Base-by-base conservation (phyloP, 1,284 basidiomycete species). In the Hypsizygus ulmarius region DNA sequence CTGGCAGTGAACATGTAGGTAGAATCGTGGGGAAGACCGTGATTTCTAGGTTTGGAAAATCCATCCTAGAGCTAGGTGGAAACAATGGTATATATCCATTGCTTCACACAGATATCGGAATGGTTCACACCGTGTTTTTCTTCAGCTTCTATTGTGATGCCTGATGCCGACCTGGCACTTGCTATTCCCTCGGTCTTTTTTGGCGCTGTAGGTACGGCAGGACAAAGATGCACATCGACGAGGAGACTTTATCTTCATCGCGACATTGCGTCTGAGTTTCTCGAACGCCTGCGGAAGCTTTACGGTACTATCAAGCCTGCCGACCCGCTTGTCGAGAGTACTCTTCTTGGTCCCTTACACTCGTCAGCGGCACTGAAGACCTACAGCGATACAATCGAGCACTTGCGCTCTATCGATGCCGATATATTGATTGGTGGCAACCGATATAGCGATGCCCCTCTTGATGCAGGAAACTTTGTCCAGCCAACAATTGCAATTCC, bases 191-290 rank as follows among this genome's bases (percentile, higher is more conserved):
- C 89, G 0, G 84, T 95, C 15, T 91, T 94, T 65, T 97, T 98
- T 72, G 92, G 93, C 29, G 92, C 94, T 19, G 85, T 97, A 40
- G 95, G 95, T 36, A 97, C 95, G 35, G 90, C 92, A 28, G 95
- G 95, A 16, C 95, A 97, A 65, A 80, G 95, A 41, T 98, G 95
- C 72, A 97, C 95, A 1, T 88, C 93, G 15, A 97, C 94, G 1
- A 82, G 95, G 44, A 79, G 95, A 47, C 79, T 97, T 10, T 90
- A 92, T 68, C 77, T 97, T 48, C 95, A 98, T 66, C 81, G 82
- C 36, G 70, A 80, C 50, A 83, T 98, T 56, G 85, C 92, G 0
- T 63, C 78, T 29, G 70, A 81, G 50, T 94, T 97, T 72, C 73
- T 96, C 51, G 74, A 79, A 30, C 79, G 79, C 14, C 80, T 97